Conservation (phyloP, 192 early-diverging fungal genomes). For the Coemansia furcata region DNA sequence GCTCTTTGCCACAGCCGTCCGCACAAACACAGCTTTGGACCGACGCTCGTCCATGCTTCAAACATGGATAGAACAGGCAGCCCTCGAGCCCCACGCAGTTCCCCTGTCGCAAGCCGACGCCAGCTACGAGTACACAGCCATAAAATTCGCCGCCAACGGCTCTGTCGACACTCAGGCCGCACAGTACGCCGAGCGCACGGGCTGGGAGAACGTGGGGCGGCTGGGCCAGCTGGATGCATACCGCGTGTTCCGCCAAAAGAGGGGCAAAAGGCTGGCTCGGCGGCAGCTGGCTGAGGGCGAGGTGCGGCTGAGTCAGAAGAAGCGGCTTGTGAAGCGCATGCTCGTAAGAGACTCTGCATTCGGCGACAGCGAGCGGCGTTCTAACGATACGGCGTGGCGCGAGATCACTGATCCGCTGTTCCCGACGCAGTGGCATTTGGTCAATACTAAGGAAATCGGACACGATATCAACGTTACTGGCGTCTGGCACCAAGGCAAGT, state of each 20-base stretch:
- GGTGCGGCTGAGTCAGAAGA: constrained; percentile 8
- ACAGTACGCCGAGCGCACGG: constrained; percentile 19
- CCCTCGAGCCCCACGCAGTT: constrained; percentile 11
- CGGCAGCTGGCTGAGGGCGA: constrained; percentile 7
- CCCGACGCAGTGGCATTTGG: constrained; percentile 53
- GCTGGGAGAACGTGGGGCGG: constrained; percentile 39
- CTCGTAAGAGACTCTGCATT: constrained; percentile 2
- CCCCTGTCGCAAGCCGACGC: constrained; percentile 29
- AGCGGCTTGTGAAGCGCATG: constrained; percentile 37
- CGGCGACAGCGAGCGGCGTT: constrained; percentile 5
- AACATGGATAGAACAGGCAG: constrained; percentile 23
- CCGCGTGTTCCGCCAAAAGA: constrained; percentile 34
- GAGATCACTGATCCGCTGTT: constrained; percentile 49
- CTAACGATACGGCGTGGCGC: constrained; percentile 17
- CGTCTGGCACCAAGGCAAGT: constrained; percentile 75
- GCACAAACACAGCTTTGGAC: not conserved
- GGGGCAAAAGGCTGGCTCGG: not conserved
- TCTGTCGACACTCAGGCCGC: constrained; percentile 19
- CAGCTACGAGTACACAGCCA: constrained; percentile 29
- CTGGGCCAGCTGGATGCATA: constrained; percentile 37
- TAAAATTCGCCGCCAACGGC: constrained; percentile 22
- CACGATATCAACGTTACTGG: constrained; percentile 93
- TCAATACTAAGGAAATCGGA: constrained; percentile 55
- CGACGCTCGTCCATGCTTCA: constrained; percentile 11
- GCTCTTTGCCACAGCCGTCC: not conserved